A percentile compares a stretch with the other conserved stretches of the same genome.
Evolutionary conservation across 1,139 yeast species (phyloP).

Genomic region (Petasospora rhodanensis): DNA sequence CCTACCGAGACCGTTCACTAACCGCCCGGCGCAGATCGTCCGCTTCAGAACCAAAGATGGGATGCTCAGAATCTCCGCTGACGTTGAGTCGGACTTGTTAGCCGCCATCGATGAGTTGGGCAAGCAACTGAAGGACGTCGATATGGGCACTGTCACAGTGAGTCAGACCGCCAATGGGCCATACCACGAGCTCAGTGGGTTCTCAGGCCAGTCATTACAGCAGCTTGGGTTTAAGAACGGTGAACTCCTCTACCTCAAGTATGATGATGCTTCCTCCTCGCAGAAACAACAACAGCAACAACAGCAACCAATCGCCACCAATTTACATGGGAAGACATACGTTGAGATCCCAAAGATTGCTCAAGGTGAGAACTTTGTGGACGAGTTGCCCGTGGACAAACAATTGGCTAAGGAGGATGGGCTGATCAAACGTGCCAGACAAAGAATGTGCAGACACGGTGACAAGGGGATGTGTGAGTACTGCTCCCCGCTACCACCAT

Average conservation of each 20-base stretch:
- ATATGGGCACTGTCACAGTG: slow-evolving; percentile 34
- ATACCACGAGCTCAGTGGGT: slow-evolving; percentile 41
- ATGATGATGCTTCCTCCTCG: slow-evolving; percentile 32
- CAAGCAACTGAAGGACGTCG: slow-evolving; percentile 22
- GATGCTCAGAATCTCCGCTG: slow-evolving; percentile 61
- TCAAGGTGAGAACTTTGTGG: slow-evolving; percentile 5
- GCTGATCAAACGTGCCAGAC: slow-evolving; percentile 58
- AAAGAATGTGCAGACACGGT: slow-evolving; percentile 77
- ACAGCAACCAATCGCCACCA: slow-evolving; percentile 8
- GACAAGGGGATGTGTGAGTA: slow-evolving; percentile 97
- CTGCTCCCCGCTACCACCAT: slow-evolving; percentile 94
- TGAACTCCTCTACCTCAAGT: slow-evolving; percentile 66
- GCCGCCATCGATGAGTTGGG: slow-evolving; percentile 41
- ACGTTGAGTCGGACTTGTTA: slow-evolving; percentile 43
- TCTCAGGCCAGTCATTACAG: slow-evolving; percentile 42
- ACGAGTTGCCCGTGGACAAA: slow-evolving; percentile 61
- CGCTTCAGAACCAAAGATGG: slow-evolving; percentile 86
- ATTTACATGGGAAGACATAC: slow-evolving; percentile 8
- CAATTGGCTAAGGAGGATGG: slow-evolving; percentile 68
- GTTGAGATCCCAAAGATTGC: slow-evolving; percentile 7
- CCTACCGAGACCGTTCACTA: too few species aligned
- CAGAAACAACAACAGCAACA: slow-evolving; percentile 4
- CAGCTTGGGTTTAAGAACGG: slow-evolving; percentile 72
- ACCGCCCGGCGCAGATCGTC: slow-evolving; percentile 43
- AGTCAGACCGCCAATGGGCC: slow-evolving; percentile 46